Base-by-base conservation (phyloP, 1,284 basidiomycete genomes). In the Pseudozyma thailandica region DNA sequence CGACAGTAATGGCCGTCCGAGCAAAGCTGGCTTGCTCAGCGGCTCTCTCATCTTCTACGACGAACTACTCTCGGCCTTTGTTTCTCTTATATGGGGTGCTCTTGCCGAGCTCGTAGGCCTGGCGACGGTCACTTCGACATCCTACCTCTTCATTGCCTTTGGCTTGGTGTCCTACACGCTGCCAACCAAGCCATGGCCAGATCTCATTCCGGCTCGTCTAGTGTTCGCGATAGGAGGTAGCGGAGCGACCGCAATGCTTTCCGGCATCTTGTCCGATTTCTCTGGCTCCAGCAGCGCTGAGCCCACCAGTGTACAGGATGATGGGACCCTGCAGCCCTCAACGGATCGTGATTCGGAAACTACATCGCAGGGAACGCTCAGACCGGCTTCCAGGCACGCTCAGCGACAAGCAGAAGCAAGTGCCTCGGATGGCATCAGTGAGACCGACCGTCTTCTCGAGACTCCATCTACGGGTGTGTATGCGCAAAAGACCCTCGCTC, bases 41-140 rank as follows among this genome's bases (percentile, higher is more conserved):
- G 75, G 75, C 44, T 74, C 74, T 6, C 61, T 77, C 25, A 66
- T 74, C 47, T 75, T 77, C 35, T 69, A 64, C 33, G 75, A 77
- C 48, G 75, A 77, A 48, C 65, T 74, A 6, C 61, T 74, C n/a
- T 74, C 72, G 23, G 62, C 68, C 2, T 49, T 72, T 26, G 52
- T 50, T 13, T 73, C 68, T 9, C 64, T 75, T 15, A 39, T 77
- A 23, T 77, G 75, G 75, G 75, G 75, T 6, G 65, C 73, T 2
- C 44, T 64, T 1, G 70, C 70, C 7, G 75, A 77, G 54, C 46
- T 76, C 16, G 16, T 54, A 18, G 73, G 73, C 4, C 51, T 66
- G 6, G 52, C 53, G 21, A 35, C 56, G 16, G 73, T 77, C n/a
- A 69, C 74, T 1, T 54, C 66, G 7, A 37, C 51, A 1, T 68